Conservation (phyloP, 768 basidiomycete genomes). For the Tephrocybe sp. region DNA sequence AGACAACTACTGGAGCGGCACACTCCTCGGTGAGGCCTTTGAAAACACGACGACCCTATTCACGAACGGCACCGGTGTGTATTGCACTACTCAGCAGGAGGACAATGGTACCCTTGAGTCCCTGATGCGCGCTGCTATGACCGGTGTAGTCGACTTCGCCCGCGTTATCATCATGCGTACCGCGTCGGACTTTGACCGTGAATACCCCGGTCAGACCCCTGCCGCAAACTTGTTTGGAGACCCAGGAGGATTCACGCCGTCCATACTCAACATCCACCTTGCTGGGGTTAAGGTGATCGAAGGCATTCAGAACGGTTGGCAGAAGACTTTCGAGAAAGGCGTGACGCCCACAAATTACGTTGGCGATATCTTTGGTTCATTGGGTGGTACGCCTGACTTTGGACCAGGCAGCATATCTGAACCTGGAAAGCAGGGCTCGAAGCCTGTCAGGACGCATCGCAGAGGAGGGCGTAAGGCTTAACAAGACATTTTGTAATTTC, state of each 20-base stretch:
- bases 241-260: slow-evolving; percentile 10
- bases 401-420: slow-evolving; percentile 8
- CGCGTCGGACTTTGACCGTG: slow-evolving; percentile 14
- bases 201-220: slow-evolving; percentile 9
- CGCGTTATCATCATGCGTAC: slow-evolving; percentile 17
- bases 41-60: slow-evolving; percentile 12
- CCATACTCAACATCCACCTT: slow-evolving; percentile 11
- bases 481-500: too few species aligned
- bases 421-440: background rate
- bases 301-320: slow-evolving; percentile 6
- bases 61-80: slow-evolving; percentile 12
- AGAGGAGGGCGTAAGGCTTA: background rate
- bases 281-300: slow-evolving; percentile 13
- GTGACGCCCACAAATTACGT: slow-evolving; percentile 12
- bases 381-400: slow-evolving; percentile 14
- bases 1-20: slow-evolving; percentile 11
- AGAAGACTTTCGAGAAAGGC: slow-evolving; percentile 5
- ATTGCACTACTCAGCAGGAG: slow-evolving; percentile 14
- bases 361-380: slow-evolving; percentile 12
- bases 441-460: background rate
- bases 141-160: slow-evolving; percentile 10
- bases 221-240: slow-evolving; percentile 9
- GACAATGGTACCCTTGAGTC: slow-evolving; percentile 14
- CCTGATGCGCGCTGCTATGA: slow-evolving; percentile 8
- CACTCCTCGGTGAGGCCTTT: slow-evolving; percentile 13